Percentiles rank a stretch among this genome's conserved stretches.
Conservation (phyloP, 306 rosid genomes). For the Chamaecrista fasciculata region DNA sequence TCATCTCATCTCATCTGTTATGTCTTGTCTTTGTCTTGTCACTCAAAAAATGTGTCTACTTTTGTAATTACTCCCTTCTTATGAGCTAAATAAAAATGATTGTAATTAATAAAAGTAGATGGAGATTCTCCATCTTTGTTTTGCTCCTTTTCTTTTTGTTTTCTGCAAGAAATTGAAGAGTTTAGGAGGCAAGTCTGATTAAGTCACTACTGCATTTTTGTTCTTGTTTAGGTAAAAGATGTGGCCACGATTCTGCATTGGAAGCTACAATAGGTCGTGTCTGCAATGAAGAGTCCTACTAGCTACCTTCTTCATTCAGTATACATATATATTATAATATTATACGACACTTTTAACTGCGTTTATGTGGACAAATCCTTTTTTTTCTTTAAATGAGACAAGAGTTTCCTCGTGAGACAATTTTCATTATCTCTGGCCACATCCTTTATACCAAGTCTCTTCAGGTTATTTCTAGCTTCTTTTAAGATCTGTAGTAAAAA, state of each 20-base stretch:
- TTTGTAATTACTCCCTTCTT: slow-evolving; percentile 29
- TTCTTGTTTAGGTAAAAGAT: slow-evolving; percentile 84
- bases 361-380: slow-evolving; percentile 34
- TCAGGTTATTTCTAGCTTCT: slow-evolving; percentile 1
- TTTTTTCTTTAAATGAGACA: slow-evolving; percentile 12
- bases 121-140: slow-evolving; percentile 30
- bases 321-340: slow-evolving; percentile 29
- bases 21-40: background rate
- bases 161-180: background rate
- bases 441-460: too few species aligned
- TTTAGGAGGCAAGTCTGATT: background rate
- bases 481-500: background rate
- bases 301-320: slow-evolving; percentile 30
- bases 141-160: background rate
- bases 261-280: slow-evolving; percentile 82
- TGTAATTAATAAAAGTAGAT: slow-evolving; percentile 37
- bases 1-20: too few species aligned
- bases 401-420: slow-evolving; percentile 8
- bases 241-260: slow-evolving; percentile 98
- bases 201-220: slow-evolving; percentile 47
- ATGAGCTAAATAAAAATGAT: slow-evolving; percentile 25
- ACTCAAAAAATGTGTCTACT: slow-evolving; percentile 31
- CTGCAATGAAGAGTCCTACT: slow-evolving; percentile 62
- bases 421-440: slow-evolving; percentile 17
- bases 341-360: too few species aligned